Evolutionary conservation across 1,284 basidiomycete species (phyloP), one percentile per base, ranked within the genome.

Genomic region (Austropuccinia psidii): DNA sequence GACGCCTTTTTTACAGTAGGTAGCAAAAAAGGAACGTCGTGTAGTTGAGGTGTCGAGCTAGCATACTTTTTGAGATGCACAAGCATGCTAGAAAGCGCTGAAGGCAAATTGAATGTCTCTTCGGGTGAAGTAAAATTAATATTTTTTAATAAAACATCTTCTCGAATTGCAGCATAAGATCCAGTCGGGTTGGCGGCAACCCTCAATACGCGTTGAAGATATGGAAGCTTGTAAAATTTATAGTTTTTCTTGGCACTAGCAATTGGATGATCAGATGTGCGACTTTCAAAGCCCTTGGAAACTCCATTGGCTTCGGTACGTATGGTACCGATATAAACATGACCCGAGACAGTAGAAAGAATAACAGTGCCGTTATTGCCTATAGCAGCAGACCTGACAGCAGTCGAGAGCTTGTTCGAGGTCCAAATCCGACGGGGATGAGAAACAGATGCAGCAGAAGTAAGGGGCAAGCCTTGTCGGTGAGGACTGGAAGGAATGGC

Each of bases 311-410:
- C 21, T 43, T 24, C 66, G 35, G 50, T 31, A 39, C 66, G 37
- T n/a, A 41, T 57, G 27, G 87, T 85, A 31, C 91, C 87, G 27
- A 94, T 85, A 78, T 91, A 98, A 35, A 97, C 93, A 77, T 98
- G 93, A 0, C 95, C 95, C 0, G 93, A 93, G 77, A 90, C 88
- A 0, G 95, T 98, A 81, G 92, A 96, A 50, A 98, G 85, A 78
- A 97, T 89, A 77, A 98, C 86, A 7, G 89, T 87, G 1, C 93
- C 92, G 77, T 97, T 93, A 0, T 87, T 83, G 17, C 93, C 92
- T 24, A 98, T 84, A 0, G 91, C 93, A 8, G 95, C 89, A 79
- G 98, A 94, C 85, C 47, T 35, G 27, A 45, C 68, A 11, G 54
- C 33, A 11, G 15, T 61, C 19, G 47, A 47, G 33, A 17, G 47